Base-by-base conservation (phyloP, 768 basidiomycete species). In the Russula sp. region DNA sequence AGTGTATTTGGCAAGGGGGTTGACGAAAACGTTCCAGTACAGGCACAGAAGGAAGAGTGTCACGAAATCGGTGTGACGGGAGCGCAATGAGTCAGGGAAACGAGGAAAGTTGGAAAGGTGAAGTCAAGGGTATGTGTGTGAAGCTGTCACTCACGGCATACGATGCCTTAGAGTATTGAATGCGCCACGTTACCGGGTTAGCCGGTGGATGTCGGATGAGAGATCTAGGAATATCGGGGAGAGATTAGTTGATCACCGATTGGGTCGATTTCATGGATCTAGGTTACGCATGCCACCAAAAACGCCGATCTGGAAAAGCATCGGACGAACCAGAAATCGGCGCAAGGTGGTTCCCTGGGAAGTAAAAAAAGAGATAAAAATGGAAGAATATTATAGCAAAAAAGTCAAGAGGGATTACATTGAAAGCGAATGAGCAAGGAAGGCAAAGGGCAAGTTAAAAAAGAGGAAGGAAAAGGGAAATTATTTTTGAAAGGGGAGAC, bases 201-300 rank as follows among this genome's bases (percentile, higher is more conserved):
- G 56, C 55, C 45, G 64, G 62, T 34, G 34, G 13, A 40, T 49
- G 27, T 57, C 66, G 66, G 66, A 58, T 40, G 44, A 48, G 52
- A 53, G 64, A 65, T 65, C 64, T 67, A 51, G 64, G 66, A 67
- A 64, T 64, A 67, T 67, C 66, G 66, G 64, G 64, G 64, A 50
- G 54, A 67, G 66, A 66, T 67, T 67, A 56, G 59, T 62, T 61
- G 66, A 58, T 67, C 66, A 66, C 66, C 66, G 66, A 67, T 67
- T 67, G 60, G 60, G 54, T 57, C 47, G 66, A 67, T 67, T 67
- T 61, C 65, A 55, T 62, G 64, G 66, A 66, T 66, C 66, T 66
- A 59, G 66, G 66, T 61, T 63, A 63, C 61, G 64, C 57, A 55
- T 67, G 54, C 58, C 57, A 55, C 57, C 55, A 57, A 66, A 66